Base-by-base conservation (phyloP, 1,139 yeast species). In the Geotrichum europaeum region DNA sequence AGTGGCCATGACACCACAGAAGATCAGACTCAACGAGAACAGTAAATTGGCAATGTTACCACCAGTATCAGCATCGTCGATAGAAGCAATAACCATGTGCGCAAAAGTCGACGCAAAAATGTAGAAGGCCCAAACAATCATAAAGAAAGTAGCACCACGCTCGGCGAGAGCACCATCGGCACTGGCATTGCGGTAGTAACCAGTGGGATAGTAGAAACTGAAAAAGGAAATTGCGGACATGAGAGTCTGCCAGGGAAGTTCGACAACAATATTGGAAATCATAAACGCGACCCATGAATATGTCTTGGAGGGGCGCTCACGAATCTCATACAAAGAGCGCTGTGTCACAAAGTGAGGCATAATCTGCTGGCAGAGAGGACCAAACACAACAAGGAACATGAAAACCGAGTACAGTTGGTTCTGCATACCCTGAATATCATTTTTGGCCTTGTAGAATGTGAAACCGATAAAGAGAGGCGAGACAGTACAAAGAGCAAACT, bases 191-290 rank as follows among this genome's bases (percentile, higher is more conserved):
- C 65, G 63, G 65, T 72, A 72, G 50, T 73, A 66, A 1, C 95
- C 96, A 64, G 88, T 82, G 7, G 96, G 95, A 70, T 87, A 90
- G 74, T 89, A 90, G 85, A 89, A 89, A 63, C 86, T 82, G 70
- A 87, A 81, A 75, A 80, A 90, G 3, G 86, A 80, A 6, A 87
- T 32, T 4, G 22, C 57, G 64, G 90, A 91, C 61, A 81, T 78
- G 4, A 85, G 63, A 18, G 84, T 67, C 69, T 87, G 87, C 86
- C 89, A 87, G 36, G 96, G 96, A 45, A 88, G 72, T 71, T 90
- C 97, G 45, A 82, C 85, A 20, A 85, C 73, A 55, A 89, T 78
- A 73, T 89, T 92, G 25, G 89, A 83, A 47, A 79, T 66, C 65
- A 89, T 74, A 74, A 81, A 77, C 62, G 84, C 79, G 74, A 78